Conservation (phyloP, 2,329 filamentous ascomycete genomes). For the Phyllosticta citribraziliensis region DNA sequence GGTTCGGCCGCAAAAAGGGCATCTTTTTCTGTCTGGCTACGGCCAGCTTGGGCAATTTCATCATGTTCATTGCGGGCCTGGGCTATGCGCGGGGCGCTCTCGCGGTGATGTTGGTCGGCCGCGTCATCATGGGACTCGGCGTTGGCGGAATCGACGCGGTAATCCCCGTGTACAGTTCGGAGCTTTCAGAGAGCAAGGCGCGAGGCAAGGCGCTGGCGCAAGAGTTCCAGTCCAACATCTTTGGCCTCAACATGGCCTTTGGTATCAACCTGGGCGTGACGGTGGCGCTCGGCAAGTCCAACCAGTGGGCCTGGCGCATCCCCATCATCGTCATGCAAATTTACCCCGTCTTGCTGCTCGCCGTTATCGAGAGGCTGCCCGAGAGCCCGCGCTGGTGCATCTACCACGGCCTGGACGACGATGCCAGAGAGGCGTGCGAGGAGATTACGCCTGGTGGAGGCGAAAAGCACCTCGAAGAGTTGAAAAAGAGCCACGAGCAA, state of each 20-base stretch:
- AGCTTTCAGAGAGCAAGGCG: constrained; percentile 47
- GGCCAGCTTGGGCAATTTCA: constrained; percentile 45
- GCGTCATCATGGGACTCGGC: constrained; percentile 47
- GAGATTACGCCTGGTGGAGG: constrained; percentile 43
- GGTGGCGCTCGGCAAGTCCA: constrained; percentile 42
- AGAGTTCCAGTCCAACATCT: constrained; percentile 56
- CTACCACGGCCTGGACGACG: constrained; percentile 39
- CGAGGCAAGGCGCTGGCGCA: constrained; percentile 50
- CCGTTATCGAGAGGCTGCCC: constrained; percentile 43
- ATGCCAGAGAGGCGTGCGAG: constrained; percentile 40
- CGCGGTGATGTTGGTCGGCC: constrained; percentile 40
- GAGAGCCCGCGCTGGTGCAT: constrained; percentile 51
- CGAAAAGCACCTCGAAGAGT: constrained; percentile 39
- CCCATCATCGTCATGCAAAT: constrained; percentile 53
- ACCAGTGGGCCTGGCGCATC: constrained; percentile 52
- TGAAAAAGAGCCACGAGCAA: constrained; percentile 41
- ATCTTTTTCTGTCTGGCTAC: constrained; percentile 47
- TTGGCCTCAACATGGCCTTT: constrained; percentile 52
- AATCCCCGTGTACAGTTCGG: constrained; percentile 50
- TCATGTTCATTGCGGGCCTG: constrained; percentile 51
- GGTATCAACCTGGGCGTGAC: constrained; percentile 49
- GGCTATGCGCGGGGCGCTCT: constrained; percentile 32
- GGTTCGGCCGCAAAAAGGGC: constrained; percentile 43
- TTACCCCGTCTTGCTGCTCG: constrained; percentile 46
- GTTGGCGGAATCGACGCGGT: constrained; percentile 52